phyloP scores from a whole-genome alignment of 2,329 filamentous ascomycete species.

The Coleophoma crateriformis region DNA sequence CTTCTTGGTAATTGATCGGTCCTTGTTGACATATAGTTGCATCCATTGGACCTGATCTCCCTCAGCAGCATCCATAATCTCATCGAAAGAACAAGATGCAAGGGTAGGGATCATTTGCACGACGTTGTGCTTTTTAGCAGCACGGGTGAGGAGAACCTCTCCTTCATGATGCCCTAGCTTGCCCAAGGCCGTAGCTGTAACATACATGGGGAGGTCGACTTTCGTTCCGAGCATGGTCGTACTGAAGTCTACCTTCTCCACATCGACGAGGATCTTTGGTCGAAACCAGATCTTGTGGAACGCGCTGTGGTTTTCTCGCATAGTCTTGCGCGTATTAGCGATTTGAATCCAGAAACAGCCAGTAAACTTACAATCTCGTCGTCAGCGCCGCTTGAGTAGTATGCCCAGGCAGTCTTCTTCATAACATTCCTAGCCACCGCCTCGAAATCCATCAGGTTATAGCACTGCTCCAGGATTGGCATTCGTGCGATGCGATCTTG shows the following conservation, averaged over 20 bases:
- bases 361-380: slow-evolving; percentile 69
- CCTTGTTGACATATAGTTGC: slow-evolving; percentile 92
- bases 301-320: slow-evolving; percentile 91
- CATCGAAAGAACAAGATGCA: slow-evolving; percentile 94
- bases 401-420: slow-evolving; percentile 97
- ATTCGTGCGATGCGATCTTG: slow-evolving; percentile 69
- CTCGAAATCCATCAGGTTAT: slow-evolving; percentile 94
- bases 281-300: slow-evolving; percentile 99
- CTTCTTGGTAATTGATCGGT: slow-evolving; percentile 80
- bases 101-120: slow-evolving; percentile 98
- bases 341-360: neutral
- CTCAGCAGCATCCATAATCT: slow-evolving; percentile 80
- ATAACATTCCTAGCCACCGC: slow-evolving; percentile 83
- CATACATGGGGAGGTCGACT: slow-evolving; percentile 84
- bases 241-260: slow-evolving; percentile 77
- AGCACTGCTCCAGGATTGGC: slow-evolving; percentile 81
- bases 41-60: slow-evolving; percentile 90
- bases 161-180: slow-evolving; percentile 93
- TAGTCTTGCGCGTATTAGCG: slow-evolving; percentile 51
- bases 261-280: slow-evolving; percentile 81
- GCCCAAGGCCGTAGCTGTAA: slow-evolving; percentile 91
- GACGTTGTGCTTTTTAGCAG: slow-evolving; percentile 79
- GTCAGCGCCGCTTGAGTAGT: slow-evolving; percentile 91
- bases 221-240: slow-evolving; percentile 93
- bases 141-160: slow-evolving; percentile 84